Percentiles rank a stretch among this genome's conserved stretches.
phyloP scores from a whole-genome alignment of 768 basidiomycete species.

The Rhizopogon roseolus region DNA sequence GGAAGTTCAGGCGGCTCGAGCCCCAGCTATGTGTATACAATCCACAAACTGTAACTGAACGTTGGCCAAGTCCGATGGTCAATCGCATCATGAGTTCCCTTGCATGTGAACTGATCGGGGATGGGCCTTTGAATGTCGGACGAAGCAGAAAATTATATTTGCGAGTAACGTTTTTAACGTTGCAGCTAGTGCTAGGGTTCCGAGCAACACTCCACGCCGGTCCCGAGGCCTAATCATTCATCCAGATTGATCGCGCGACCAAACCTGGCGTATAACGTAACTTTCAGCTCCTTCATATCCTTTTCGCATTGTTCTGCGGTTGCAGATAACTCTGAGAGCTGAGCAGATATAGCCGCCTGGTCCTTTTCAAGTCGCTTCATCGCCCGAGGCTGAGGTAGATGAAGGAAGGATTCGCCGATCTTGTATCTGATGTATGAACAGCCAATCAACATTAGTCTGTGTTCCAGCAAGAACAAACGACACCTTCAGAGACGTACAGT shows the following conservation, averaged over 20 bases:
- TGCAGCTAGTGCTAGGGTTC: no score
- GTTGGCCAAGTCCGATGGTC: no score
- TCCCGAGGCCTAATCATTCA: conserved; percentile 35
- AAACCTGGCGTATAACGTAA: conserved; percentile 83
- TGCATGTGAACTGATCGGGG: no score
- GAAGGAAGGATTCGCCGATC: conserved; percentile 86
- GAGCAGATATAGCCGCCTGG: conserved; percentile 50
- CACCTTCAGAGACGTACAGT: conserved; percentile 43
- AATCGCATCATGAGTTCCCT: no score
- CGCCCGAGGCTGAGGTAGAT: conserved; percentile 67
- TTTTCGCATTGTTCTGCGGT: conserved; percentile 63
- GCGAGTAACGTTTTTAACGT: no score
- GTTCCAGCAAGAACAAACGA: neutral
- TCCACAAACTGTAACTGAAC: no score
- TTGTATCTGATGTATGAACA: conserved; percentile 56
- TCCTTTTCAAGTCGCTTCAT: conserved; percentile 69
- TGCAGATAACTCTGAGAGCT: conserved; percentile 45
- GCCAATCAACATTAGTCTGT: neutral
- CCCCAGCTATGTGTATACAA: no score
- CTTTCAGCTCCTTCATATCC: conserved; percentile 79
- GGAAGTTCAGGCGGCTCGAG: no score
- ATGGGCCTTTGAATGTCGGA: no score
- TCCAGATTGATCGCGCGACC: conserved; percentile 92
- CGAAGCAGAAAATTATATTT: no score
- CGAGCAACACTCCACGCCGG: neutral